phyloP scores from a whole-genome alignment of 495 filamentous ascomycete genomes.

The Pyrenopolyporus hunteri region DNA sequence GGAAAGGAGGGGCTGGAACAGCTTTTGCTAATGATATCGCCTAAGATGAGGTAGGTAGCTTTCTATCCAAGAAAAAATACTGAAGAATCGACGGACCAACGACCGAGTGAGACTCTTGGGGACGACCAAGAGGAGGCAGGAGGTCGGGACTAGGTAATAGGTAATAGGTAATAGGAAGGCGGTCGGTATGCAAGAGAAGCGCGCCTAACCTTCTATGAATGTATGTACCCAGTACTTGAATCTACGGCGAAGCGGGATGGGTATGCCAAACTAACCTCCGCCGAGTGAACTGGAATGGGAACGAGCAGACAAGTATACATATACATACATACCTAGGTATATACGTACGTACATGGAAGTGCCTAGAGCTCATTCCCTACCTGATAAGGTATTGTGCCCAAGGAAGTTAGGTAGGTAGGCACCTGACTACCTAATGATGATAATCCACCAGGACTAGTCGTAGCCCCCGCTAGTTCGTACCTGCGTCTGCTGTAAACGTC shows the following conservation, averaged over 20 bases:
- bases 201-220: constrained; percentile 28
- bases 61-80: no score
- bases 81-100: no score
- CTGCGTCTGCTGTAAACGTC: constrained; percentile 20
- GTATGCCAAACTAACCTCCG: background rate
- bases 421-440: constrained; percentile 27
- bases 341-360: constrained; percentile 4
- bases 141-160: background rate
- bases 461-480: constrained; percentile 32
- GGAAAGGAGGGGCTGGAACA: background rate
- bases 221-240: constrained; percentile 22
- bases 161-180: background rate
- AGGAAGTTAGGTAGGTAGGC: constrained; percentile 27
- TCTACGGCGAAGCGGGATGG: background rate
- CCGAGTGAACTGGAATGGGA: constrained; percentile 21
- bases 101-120: no score
- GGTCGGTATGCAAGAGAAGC: constrained; percentile 8
- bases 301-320: constrained; percentile 11
- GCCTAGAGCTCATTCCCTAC: constrained; percentile 13
- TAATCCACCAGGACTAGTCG: constrained; percentile 23
- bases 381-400: constrained; percentile 27
- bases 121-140: no score
- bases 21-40: constrained; percentile 5
- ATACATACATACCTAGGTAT: background rate
- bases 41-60: no score